Base-by-base conservation (phyloP, 2,329 filamentous ascomycete species). In the Colletotrichum lentis region DNA sequence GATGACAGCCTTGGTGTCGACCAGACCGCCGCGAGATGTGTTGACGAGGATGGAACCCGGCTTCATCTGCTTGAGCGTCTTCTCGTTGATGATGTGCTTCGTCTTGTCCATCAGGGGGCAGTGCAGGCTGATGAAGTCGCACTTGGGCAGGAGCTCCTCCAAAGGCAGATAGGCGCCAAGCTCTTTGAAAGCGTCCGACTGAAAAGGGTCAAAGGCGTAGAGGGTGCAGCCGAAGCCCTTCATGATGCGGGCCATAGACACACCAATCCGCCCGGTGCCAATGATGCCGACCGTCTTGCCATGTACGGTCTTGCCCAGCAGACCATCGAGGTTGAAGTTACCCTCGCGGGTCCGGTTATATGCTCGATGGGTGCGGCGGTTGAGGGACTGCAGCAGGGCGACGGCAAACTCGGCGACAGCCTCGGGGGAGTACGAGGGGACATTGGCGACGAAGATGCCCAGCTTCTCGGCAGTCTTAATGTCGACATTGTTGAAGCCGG, bases 341-440 rank as follows among this genome's bases (percentile, higher is more conserved):
- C 86, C 88, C 76, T 91, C 88, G 50, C 88, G 86, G 22, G 90
- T 88, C 31, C 89, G 86, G 75, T 88, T 90, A 77, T 89, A 91
- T 3, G 89, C 87, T 24, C 87, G 85, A 75, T 91, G 89, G 16
- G 87, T 90, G 74, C 88, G 86, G 50, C 89, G 86, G 75, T 91
- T 90, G 50, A 91, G 81, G 1, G 88, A 90, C 79, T 90, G 88
- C 61, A 91, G 81, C 68, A 91, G 80, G 1, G 88, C 87, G n/a
- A 91, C 84, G 47, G 88, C 85, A 73, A 90, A 91, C 80, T 91
- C 89, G 71, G 89, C 89, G 2, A 91, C 89, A 2, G 89, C 87
- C 76, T 91, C 87, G 67, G 89, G 89, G 8, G 88, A 89, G 78
- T 91, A 91, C 3, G 87, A 85, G 1, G 89, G 89, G 41, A 91